Base-by-base conservation (phyloP, 106 monocot species). In the Cymbidium sinense region DNA sequence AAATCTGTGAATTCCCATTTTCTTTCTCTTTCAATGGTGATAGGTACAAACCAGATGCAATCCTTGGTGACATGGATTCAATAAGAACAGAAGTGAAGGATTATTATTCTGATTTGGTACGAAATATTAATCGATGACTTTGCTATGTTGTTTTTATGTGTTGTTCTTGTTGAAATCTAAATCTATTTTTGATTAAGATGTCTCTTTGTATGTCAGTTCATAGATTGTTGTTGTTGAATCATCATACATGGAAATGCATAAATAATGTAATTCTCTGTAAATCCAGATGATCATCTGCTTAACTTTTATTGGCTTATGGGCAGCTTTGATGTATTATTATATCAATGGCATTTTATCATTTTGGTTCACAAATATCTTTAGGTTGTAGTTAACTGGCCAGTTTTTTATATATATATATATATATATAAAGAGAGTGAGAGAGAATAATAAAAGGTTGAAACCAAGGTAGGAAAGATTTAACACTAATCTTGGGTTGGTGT, bases 21-120 rank as follows among this genome's bases (percentile, higher is more conserved):
- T 74, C 52, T 29, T 81, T 12, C 64, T 10, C 2, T 77, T 69
- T 33, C 21, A n/a, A 70, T 79, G 30, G 8, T 76, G 75, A 17
- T 82, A 99, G 98, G 78, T 92, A 90, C 83, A 90, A 86, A 77
- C 98, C 98, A 75, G 90, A 99, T 85, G 83, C 91, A 50, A 93
- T 99, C 28, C 92, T 86, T 82, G 98, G 98, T 77, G 98, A 99
- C 78, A 87, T 99, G 94, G 98, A 99, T 83, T 99, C 98, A 34
- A 87, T 99, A 76, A 92, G 94, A 82, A 25, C 83, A 9, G 95
- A 99, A 76, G 92, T 99, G 21, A 86, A 86, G 73, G 86, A 90
- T 37, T 95, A 88, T 79, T 99, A 99, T 80, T 79, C 78, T 37
- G 86, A 94, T 75, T 64, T 95, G 98, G 98, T 99, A 86, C 3